A percentile compares a stretch with the other conserved stretches of the same genome.
These are phyloP conservation scores for Striga hermonthica DNA, from an alignment of 305 asterid species.

Conservation along the genomic window DNA sequence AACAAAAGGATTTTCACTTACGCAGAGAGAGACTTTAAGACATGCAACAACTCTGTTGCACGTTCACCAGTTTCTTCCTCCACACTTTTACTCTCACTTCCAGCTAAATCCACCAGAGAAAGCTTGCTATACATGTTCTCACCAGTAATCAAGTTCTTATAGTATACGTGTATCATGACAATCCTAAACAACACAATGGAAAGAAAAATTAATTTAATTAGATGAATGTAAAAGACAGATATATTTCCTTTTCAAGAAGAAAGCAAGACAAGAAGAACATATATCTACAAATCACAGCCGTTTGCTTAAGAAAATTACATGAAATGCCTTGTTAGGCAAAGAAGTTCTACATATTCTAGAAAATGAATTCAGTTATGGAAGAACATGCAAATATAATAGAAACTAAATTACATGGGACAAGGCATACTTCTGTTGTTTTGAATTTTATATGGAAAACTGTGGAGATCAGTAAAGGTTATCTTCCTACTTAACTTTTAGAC, in stretches of 20 bases:
- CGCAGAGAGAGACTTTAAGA: constrained; percentile 90
- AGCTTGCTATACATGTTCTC: constrained; percentile 89
- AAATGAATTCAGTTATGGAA: constrained; percentile 15
- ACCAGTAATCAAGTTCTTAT: constrained; percentile 82
- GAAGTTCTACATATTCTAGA: constrained; percentile 11
- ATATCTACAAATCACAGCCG: constrained; percentile 16
- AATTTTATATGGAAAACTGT: constrained; percentile 22
- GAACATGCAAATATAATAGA: constrained; percentile 21
- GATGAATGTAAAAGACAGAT: constrained; percentile 19
- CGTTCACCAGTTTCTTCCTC: constrained; percentile 78
- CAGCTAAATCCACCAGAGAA: constrained; percentile 95
- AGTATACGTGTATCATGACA: constrained; percentile 76
- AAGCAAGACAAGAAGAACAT: constrained; percentile 20
- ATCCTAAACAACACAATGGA: constrained; percentile 55
- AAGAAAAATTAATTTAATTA: constrained; percentile 23
- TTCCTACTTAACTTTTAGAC: constrained; percentile 22
- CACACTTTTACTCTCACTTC: constrained; percentile 56
- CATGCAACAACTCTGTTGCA: constrained; percentile 88
- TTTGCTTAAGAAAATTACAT: constrained; percentile 17
- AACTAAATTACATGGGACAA: background rate
- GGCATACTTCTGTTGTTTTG: constrained; percentile 3
- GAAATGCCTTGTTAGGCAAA: constrained; percentile 25
- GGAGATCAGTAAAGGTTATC: constrained; percentile 18
- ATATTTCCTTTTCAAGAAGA: constrained; percentile 18
- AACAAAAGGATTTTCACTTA: constrained; percentile 47